Conservation (phyloP, 352 stramenopile genomes). For the Globisporangium spiculum region DNA sequence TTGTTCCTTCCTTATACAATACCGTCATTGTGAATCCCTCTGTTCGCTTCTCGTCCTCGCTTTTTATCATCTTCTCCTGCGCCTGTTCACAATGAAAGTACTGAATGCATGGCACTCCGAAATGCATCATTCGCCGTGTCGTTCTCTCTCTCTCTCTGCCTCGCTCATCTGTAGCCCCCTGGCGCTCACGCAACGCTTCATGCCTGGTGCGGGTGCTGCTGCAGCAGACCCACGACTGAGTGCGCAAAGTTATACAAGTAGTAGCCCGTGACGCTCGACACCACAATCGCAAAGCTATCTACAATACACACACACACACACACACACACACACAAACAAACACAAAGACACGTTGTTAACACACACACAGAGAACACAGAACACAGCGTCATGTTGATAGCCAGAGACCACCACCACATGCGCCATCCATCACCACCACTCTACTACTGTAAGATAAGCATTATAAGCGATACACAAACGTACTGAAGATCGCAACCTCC, state of each 20-base stretch:
- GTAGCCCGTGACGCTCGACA: conserved; percentile 71
- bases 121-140: background rate
- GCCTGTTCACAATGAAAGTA: background rate
- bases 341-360: background rate
- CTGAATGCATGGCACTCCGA: background rate
- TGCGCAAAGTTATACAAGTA: conserved; percentile 70
- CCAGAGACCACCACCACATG: background rate
- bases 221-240: conserved; percentile 46
- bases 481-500: conserved; percentile 84
- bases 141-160: background rate
- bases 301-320: background rate
- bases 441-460: background rate
- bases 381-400: background rate
- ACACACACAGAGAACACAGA: background rate
- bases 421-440: background rate
- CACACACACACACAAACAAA: background rate
- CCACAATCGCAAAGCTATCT: conserved; percentile 73
- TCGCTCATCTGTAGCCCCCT: background rate
- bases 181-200: background rate
- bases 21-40: background rate
- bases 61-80: background rate
- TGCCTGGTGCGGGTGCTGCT: conserved; percentile 14
- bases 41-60: background rate
- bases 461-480: conserved; percentile 20
- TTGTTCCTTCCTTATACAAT: conserved; percentile 11